A percentile compares a stretch with the other conserved stretches of the same genome.
These are phyloP conservation scores for Globisporangium splendens DNA, from an alignment of 352 stramenopile species.

Conservation along the genomic window DNA sequence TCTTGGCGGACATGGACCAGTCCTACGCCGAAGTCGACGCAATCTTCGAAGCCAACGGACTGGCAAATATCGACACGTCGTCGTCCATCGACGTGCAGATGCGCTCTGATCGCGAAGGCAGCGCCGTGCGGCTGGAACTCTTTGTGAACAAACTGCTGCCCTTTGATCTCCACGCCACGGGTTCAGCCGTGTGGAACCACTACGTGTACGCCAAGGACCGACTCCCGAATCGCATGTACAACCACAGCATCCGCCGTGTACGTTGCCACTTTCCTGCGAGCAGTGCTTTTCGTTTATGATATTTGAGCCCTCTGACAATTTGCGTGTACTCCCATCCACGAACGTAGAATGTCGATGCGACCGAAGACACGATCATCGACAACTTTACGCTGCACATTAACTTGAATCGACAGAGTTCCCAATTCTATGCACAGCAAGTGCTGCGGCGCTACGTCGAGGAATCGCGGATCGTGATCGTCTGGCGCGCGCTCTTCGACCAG, in stretches of 20 bases:
- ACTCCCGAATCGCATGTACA: slow-evolving; percentile 38
- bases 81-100: too few relatives aligned
- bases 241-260: slow-evolving; percentile 37
- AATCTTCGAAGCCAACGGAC: too few relatives aligned
- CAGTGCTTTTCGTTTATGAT: too few relatives aligned
- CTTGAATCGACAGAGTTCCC: slow-evolving; percentile 33
- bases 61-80: too few relatives aligned
- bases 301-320: too few relatives aligned
- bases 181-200: slow-evolving; percentile 43
- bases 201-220: slow-evolving; percentile 24
- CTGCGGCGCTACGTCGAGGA: slow-evolving; percentile 43
- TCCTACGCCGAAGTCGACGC: too few relatives aligned
- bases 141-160: slow-evolving; percentile 46
- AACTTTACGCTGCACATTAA: slow-evolving; percentile 50
- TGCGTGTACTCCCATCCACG: too few relatives aligned
- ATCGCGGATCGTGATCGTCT: slow-evolving; percentile 51
- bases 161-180: slow-evolving; percentile 38
- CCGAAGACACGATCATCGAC: slow-evolving; percentile 57
- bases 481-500: slow-evolving; percentile 45
- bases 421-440: slow-evolving; percentile 47
- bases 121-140: slow-evolving; percentile 18
- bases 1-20: too few relatives aligned
- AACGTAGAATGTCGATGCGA: slow-evolving; percentile 4
- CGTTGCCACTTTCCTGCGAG: too few relatives aligned
- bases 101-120: not conserved